Evolutionary conservation across 495 filamentous ascomycete genomes (phyloP).

Genomic region (Hypoxylon perforatum): DNA sequence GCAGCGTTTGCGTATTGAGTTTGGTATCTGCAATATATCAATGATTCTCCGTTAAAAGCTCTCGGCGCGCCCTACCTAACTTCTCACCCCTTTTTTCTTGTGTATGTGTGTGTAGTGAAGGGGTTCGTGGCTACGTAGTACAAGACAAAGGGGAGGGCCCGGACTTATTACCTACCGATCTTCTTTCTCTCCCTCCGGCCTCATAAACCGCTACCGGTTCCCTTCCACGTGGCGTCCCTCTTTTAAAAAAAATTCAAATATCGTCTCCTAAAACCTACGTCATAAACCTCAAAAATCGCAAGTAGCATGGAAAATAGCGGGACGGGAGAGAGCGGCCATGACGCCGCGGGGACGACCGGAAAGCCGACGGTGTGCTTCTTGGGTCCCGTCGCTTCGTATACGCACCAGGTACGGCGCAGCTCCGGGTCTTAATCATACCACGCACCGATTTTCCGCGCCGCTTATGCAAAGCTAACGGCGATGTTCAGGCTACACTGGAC

Average conservation of each 20-base stretch:
- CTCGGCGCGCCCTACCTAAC: slow-evolving; percentile 11
- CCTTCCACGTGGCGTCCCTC: too few relatives aligned
- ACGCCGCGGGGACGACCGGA: slow-evolving; percentile 10
- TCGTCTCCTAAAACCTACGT: too few relatives aligned
- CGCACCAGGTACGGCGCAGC: slow-evolving; percentile 79
- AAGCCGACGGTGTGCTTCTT: slow-evolving; percentile 75
- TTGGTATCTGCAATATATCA: background rate
- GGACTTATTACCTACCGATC: too few relatives aligned
- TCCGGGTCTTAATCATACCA: slow-evolving; percentile 3
- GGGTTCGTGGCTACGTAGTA: background rate
- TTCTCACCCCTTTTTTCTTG: slow-evolving; percentile 2
- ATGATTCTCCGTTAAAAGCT: background rate
- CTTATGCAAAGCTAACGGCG: too few relatives aligned
- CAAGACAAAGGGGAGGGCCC: too few relatives aligned
- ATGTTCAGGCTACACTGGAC: slow-evolving; percentile 72
- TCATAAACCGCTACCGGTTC: too few relatives aligned
- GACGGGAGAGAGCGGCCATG: background rate
- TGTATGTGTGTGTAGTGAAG: background rate
- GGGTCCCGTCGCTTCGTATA: slow-evolving; percentile 86
- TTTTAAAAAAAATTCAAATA: too few relatives aligned
- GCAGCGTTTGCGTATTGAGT: background rate
- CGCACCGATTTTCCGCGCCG: background rate
- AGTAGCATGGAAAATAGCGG: slow-evolving; percentile 26
- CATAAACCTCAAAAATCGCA: background rate
- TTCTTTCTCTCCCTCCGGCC: too few relatives aligned